Evolutionary conservation across 2,329 filamentous ascomycete species (phyloP), one percentile per base, ranked within the genome.

Genomic region (Neurospora sp.): DNA sequence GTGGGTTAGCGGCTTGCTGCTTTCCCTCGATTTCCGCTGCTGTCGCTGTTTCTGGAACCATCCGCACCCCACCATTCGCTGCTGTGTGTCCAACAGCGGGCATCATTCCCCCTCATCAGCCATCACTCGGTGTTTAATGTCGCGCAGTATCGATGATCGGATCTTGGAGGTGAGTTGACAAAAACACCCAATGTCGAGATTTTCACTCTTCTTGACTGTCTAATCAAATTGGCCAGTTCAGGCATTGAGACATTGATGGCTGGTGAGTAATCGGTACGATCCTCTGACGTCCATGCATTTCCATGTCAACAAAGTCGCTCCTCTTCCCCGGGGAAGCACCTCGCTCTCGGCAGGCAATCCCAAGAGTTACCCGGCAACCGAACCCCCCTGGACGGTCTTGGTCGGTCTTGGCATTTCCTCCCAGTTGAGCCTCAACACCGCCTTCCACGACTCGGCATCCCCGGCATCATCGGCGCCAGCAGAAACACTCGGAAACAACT

Each of bases 21-120:
- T 70, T 67, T 15, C 6, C 36, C 69, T 69, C 70, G 43, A 71
- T 62, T 62, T 62, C 52, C 52, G 52, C 52, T 62, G 23, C 52
- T 62, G 52, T 62, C 52, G 71, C n/a, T 71, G 73, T 71, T 76
- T 76, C 75, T 76, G 72, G 75, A 76, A 76, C 68, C 73, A 75
- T 76, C 75, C 40, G 72, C 71, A 72, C 71, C 71, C 72, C 71
- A 72, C 72, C 67, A 28, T 7, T 38, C 36, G 52, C 52, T 62
- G 46, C 23, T 33, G 13, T 15, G 23, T 3, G 23, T 58, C 23
- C 52, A 62, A 62, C 46, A 58, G 46, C 13, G 13, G 23, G 19
- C 46, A 58, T 62, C 52, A 62, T 62, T 62, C 15, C 52, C 52
- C 52, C 52, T 62, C 52, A 62, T 28, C 28, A 28, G 28, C 28